Evolutionary conservation across 2,329 filamentous ascomycete species (phyloP).

Genomic region (Didymellaceae sp.): DNA sequence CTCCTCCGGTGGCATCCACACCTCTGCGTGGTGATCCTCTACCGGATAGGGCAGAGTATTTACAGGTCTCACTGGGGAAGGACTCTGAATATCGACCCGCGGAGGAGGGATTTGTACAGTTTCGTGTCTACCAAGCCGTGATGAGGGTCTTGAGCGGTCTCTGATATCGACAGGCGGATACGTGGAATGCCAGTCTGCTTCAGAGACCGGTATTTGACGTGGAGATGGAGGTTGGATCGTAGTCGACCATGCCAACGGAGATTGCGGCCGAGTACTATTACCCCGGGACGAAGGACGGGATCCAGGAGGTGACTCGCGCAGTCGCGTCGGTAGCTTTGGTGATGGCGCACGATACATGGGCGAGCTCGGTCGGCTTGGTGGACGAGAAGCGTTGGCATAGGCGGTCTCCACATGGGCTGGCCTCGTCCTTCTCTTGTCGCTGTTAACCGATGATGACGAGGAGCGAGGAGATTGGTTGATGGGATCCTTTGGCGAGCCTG

Average conservation of each 20-base stretch:
- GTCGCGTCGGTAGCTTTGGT: slow-evolving; percentile 36
- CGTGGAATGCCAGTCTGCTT: slow-evolving; percentile 41
- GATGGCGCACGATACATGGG: slow-evolving; percentile 33
- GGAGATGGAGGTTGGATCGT: slow-evolving; percentile 27
- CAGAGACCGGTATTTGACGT: slow-evolving; percentile 29
- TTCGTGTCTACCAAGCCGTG: slow-evolving; percentile 39
- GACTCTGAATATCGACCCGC: slow-evolving; percentile 43
- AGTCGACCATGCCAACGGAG: slow-evolving; percentile 34
- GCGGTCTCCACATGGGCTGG: slow-evolving; percentile 28
- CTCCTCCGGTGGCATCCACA: slow-evolving; percentile 53
- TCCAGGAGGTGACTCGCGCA: slow-evolving; percentile 30
- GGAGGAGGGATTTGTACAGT: slow-evolving; percentile 39
- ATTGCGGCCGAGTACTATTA: slow-evolving; percentile 28
- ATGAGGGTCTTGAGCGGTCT: slow-evolving; percentile 35
- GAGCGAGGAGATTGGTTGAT: slow-evolving; percentile 40
- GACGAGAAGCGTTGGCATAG: slow-evolving; percentile 25
- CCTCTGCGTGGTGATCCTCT: slow-evolving; percentile 47
- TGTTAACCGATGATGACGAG: slow-evolving; percentile 40
- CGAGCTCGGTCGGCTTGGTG: slow-evolving; percentile 36
- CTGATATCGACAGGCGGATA: slow-evolving; percentile 33
- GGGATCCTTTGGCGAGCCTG: slow-evolving; percentile 34
- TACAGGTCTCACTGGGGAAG: slow-evolving; percentile 38
- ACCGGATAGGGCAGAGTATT: slow-evolving; percentile 54
- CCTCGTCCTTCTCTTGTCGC: slow-evolving; percentile 22
- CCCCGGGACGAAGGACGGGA: slow-evolving; percentile 40